phyloP scores from a whole-genome alignment of 2,329 filamentous ascomycete genomes.

The Penicillium griseofulvum region DNA sequence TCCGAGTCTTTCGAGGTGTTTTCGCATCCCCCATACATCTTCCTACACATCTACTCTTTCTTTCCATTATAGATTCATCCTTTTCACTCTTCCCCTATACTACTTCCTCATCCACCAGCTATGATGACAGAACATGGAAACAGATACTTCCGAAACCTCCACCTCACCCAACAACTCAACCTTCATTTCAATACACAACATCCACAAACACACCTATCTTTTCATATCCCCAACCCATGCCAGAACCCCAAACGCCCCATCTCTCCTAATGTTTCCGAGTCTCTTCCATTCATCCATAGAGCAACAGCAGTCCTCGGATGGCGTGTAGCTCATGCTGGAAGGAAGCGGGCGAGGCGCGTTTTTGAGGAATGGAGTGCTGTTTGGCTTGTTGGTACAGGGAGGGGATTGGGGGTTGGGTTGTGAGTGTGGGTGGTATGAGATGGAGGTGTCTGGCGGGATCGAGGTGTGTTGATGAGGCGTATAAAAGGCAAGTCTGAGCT shows the following conservation, averaged over 20 bases:
- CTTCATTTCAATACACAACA: neutral
- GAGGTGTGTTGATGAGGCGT: conserved; percentile 22
- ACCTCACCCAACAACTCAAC: neutral
- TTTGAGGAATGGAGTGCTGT: neutral
- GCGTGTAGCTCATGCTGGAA: conserved; percentile 16
- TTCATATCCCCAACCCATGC: neutral
- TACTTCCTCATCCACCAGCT: conserved; percentile 20
- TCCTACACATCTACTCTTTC: neutral
- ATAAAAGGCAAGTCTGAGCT: conserved; percentile 35
- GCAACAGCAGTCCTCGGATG: conserved; percentile 23
- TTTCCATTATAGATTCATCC: neutral
- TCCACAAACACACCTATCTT: neutral
- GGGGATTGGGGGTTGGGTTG: neutral
- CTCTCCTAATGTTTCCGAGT: neutral
- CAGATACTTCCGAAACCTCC: conserved; percentile 45
- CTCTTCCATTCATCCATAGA: conserved; percentile 10
- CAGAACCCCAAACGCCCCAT: neutral
- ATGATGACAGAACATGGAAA: conserved; percentile 42
- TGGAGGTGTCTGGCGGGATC: neutral
- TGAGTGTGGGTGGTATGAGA: neutral
- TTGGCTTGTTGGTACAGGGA: neutral
- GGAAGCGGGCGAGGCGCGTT: neutral
- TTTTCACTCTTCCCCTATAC: neutral
- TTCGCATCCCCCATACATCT: neutral
- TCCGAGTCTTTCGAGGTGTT: neutral